Conservation (phyloP, 768 basidiomycete genomes). For the Dioszegia hungarica region DNA sequence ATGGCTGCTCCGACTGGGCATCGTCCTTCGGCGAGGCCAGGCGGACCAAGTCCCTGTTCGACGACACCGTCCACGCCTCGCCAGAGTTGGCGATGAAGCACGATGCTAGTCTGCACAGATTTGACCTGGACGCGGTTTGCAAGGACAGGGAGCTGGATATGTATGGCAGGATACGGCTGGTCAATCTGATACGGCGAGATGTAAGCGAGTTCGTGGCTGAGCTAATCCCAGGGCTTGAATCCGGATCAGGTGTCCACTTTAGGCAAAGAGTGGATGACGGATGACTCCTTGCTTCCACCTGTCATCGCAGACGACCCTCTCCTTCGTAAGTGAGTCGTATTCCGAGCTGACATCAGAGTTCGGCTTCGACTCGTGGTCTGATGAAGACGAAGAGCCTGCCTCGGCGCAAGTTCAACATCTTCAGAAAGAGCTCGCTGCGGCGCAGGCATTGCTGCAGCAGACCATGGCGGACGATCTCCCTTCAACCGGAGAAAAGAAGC, state of each 20-base stretch:
- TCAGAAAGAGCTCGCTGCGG: background rate
- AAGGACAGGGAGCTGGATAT: slow-evolving; percentile 57
- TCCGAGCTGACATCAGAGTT: slow-evolving; percentile 53
- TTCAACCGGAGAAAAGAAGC: slow-evolving; percentile 39
- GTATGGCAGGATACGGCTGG: slow-evolving; percentile 70
- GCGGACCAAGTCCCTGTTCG: slow-evolving; percentile 35
- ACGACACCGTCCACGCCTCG: slow-evolving; percentile 23
- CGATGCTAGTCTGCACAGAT: slow-evolving; percentile 24
- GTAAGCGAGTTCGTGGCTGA: slow-evolving; percentile 19
- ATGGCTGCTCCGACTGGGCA: slow-evolving; percentile 36
- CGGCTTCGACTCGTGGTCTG: slow-evolving; percentile 58
- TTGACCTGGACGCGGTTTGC: slow-evolving; percentile 18
- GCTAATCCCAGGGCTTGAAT: slow-evolving; percentile 3
- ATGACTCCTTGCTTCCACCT: slow-evolving; percentile 78
- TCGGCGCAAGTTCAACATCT: slow-evolving; percentile 10
- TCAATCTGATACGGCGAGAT: slow-evolving; percentile 73
- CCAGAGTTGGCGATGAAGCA: slow-evolving; percentile 34
- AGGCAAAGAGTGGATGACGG: slow-evolving; percentile 31
- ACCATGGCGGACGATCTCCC: slow-evolving; percentile 14
- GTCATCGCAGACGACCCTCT: slow-evolving; percentile 79
- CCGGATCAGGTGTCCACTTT: background rate
- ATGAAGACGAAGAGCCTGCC: slow-evolving; percentile 57
- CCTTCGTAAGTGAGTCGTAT: slow-evolving; percentile 62
- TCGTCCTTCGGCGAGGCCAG: slow-evolving; percentile 31
- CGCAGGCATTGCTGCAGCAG: slow-evolving; percentile 9